Percentiles rank a stretch among this genome's conserved stretches.
Conservation (phyloP, 495 filamentous ascomycete genomes). For the Darksidea phi region DNA sequence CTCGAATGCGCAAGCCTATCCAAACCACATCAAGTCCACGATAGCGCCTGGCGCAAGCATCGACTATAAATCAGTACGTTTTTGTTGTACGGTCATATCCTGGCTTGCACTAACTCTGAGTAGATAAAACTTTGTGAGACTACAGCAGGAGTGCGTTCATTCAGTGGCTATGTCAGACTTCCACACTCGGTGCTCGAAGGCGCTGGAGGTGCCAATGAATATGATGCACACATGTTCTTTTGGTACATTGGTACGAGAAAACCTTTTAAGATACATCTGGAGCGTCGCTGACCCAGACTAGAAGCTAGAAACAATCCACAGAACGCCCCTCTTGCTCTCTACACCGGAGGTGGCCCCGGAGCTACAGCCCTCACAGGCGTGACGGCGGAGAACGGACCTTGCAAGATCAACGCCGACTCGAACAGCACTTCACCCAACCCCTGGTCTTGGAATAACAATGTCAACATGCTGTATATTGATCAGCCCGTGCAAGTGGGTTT, state of each 20-base stretch:
- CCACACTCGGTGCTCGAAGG: too few species aligned
- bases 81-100: background rate
- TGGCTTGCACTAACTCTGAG: background rate
- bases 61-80: background rate
- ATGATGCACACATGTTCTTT: too few species aligned
- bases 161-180: too few species aligned
- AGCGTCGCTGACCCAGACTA: too few species aligned
- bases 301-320: background rate
- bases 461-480: slow-evolving; percentile 44
- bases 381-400: slow-evolving; percentile 12
- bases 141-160: too few species aligned
- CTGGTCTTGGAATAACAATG: slow-evolving; percentile 12
- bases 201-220: too few species aligned
- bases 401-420: slow-evolving; percentile 49
- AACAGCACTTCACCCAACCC: slow-evolving; percentile 31
- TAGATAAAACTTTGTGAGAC: too few species aligned
- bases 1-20: background rate
- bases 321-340: slow-evolving; percentile 10
- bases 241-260: too few species aligned
- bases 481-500: slow-evolving; percentile 14
- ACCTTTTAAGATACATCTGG: too few species aligned
- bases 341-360: slow-evolving; percentile 1
- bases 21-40: background rate
- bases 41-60: background rate
- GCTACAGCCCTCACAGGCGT: background rate